phyloP scores from a whole-genome alignment of 148 eudicot species.

The Rheum nobile region DNA sequence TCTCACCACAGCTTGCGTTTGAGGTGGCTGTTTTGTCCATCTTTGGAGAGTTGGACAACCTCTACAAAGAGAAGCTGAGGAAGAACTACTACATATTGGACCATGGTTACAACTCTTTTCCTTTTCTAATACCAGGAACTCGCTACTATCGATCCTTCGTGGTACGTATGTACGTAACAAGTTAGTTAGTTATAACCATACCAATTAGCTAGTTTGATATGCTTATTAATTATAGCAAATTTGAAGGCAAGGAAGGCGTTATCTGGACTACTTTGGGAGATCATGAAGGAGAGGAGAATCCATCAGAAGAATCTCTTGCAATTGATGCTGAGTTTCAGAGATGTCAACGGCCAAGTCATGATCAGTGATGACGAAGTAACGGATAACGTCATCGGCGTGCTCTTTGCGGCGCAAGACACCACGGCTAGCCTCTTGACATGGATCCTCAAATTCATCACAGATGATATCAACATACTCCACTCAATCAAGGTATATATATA shows the following conservation, averaged over 20 bases:
- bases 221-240: neutral
- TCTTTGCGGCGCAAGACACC: slow-evolving; percentile 92
- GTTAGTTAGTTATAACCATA: no score
- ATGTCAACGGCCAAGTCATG: slow-evolving; percentile 39
- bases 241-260: slow-evolving; percentile 60
- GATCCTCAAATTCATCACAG: slow-evolving; percentile 69
- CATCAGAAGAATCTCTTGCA: slow-evolving; percentile 44
- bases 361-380: slow-evolving; percentile 50
- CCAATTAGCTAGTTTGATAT: no score
- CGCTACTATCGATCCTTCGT: slow-evolving; percentile 21
- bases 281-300: slow-evolving; percentile 44
- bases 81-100: slow-evolving; percentile 31
- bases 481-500: slow-evolving; percentile 44
- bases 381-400: slow-evolving; percentile 75
- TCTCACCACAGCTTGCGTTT: slow-evolving; percentile 25
- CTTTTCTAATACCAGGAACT: slow-evolving; percentile 34
- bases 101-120: slow-evolving; percentile 46
- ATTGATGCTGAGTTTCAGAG: slow-evolving; percentile 48
- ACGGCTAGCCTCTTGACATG: slow-evolving; percentile 83
- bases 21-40: slow-evolving; percentile 34
- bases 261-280: slow-evolving; percentile 32
- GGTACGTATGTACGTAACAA: slow-evolving; percentile 13
- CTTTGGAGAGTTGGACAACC: slow-evolving; percentile 28
- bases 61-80: slow-evolving; percentile 22
- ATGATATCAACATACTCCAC: slow-evolving; percentile 33